phyloP scores from a whole-genome alignment of 2,329 filamentous ascomycete genomes.

The Rhynchosporium secalis region DNA sequence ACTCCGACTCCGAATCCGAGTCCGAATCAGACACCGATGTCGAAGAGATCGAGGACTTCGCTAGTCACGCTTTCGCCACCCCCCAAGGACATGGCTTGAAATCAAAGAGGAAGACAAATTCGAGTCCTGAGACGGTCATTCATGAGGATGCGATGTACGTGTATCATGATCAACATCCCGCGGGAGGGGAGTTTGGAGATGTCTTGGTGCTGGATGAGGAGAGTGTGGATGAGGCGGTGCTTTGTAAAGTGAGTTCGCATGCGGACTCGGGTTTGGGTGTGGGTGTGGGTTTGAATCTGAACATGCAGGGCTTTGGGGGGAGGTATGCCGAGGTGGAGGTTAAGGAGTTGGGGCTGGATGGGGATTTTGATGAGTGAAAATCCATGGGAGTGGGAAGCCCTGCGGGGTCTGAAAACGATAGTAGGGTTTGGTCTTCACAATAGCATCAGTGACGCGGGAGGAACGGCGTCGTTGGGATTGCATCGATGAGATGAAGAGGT shows the following conservation, averaged over 20 bases:
- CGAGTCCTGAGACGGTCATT: background rate
- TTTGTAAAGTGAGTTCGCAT: conserved; percentile 8
- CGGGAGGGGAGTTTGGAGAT: background rate
- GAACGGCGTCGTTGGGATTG: background rate
- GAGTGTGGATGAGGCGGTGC: background rate
- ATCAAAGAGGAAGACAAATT: background rate
- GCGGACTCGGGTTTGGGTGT: background rate
- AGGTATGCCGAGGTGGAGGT: conserved; percentile 14
- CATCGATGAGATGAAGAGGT: background rate
- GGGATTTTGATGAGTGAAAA: conserved; percentile 9
- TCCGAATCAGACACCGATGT: background rate
- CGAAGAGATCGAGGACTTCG: background rate
- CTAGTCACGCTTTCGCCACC: background rate
- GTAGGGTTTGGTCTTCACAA: background rate
- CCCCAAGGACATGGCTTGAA: no score
- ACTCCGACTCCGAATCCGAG: background rate
- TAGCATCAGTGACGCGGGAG: background rate
- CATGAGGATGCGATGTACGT: background rate
- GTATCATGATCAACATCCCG: background rate
- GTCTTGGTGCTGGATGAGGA: background rate
- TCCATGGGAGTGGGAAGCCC: background rate
- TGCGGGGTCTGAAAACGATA: background rate
- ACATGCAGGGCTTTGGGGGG: background rate
- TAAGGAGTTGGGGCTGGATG: conserved; percentile 4
- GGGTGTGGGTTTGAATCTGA: no score